Evolutionary conservation across 108 stramenopile species (phyloP), one percentile per base, ranked within the genome.

Genomic region (Fragilaria crotonensis): DNA sequence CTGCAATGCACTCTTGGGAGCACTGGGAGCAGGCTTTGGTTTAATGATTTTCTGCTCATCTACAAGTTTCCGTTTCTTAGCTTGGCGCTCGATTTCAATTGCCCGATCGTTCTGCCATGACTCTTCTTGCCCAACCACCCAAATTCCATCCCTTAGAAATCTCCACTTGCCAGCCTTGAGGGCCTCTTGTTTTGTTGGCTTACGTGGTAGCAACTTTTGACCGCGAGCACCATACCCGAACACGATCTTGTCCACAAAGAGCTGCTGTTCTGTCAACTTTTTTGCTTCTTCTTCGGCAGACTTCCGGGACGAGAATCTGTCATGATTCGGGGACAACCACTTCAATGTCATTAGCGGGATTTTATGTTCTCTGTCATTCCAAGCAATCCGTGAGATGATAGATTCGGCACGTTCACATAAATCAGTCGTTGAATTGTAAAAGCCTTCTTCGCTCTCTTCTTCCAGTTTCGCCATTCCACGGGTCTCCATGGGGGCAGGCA

Each of bases 51-150:
- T 19, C 48, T 71, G 52, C 29, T 64, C 52, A 30, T 64, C 50
- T 23, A 51, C 49, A n/a, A 23, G 5, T 60, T 58, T 18, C 59
- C 45, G 41, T 27, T 14, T 5, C 7, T 47, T 27, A 18, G 52
- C 51, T 33, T 41, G 11, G 14, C 11, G 11, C 14, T 41, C 11
- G 7, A 41, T 41, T 41, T 41, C 36, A 7, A 41, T 11, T 17
- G 52, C 33, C 14, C 83, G 65, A 31, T 74, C 64, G 11, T 71
- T 73, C 59, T 83, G 82, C 90, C 90, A 92, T 46, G 59, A 49
- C 33, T 85, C 77, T 63, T 93, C 91, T 59, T 93, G 91, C 0
- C 87, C 87, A 2, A 93, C 87, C 4, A 93, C 80, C 91, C 91
- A 93, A 2, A 93, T 33, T n/a, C 91, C 91, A 67, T 93, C 91